These are phyloP conservation scores for Bertia moriformis DNA, from an alignment of 2,329 filamentous ascomycete genomes.

Conservation along the genomic window DNA sequence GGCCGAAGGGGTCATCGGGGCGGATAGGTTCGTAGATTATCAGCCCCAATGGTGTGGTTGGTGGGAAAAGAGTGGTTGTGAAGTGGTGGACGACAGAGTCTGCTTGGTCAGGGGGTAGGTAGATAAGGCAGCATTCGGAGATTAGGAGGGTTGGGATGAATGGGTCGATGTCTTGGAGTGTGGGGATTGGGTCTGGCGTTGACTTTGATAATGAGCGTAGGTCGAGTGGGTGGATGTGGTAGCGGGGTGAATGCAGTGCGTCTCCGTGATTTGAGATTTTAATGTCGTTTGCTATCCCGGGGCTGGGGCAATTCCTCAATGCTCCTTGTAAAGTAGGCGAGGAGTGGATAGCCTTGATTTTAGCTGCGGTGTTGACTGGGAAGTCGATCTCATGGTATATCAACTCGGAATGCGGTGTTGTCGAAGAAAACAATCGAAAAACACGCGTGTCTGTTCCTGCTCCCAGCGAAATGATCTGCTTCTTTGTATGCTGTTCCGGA, in stretches of 20 bases:
- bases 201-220: constrained; percentile 4
- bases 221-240: constrained; percentile 11
- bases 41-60: constrained; percentile 21
- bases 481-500: constrained; percentile 9
- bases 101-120: constrained; percentile 39
- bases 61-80: constrained; percentile 17
- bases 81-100: constrained; percentile 29
- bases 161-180: constrained; percentile 6
- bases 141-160: constrained; percentile 41
- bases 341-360: constrained; percentile 6
- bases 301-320: too few relatives aligned
- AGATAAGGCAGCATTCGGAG: constrained; percentile 56
- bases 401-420: constrained; percentile 11
- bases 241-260: constrained; percentile 6
- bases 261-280: constrained; percentile 2
- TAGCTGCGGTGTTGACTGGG: constrained; percentile 13
- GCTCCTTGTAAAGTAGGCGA: constrained; percentile 3
- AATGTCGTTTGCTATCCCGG: not conserved
- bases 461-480: constrained; percentile 53
- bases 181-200: constrained; percentile 6
- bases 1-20: constrained; percentile 49
- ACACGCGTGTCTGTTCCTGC: constrained; percentile 55
- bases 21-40: constrained; percentile 54
- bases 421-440: constrained; percentile 35
- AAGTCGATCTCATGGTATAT: constrained; percentile 58